Conservation (phyloP, 2,329 filamentous ascomycete genomes). For the Arthrobotrys conoides region DNA sequence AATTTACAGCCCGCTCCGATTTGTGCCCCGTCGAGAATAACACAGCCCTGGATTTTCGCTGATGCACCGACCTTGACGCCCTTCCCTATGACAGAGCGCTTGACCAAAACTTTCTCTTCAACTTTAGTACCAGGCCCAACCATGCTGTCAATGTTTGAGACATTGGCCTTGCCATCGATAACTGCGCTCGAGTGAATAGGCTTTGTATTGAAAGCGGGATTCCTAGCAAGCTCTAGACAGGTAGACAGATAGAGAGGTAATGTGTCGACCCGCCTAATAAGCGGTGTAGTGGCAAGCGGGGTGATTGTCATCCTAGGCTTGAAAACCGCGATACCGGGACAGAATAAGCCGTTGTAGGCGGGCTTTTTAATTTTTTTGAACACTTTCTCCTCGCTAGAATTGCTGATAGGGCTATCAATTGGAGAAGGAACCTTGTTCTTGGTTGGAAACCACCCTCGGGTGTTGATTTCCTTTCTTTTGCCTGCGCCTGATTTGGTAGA, state of each 20-base stretch:
- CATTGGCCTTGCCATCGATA: slow-evolving; percentile 83
- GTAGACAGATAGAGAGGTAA: slow-evolving; percentile 83
- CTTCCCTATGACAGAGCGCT: slow-evolving; percentile 88
- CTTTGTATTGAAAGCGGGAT: slow-evolving; percentile 66
- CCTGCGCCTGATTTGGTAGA: slow-evolving; percentile 1
- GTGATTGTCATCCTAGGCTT: slow-evolving; percentile 58
- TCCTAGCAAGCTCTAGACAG: slow-evolving; percentile 84
- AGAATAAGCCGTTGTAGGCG: slow-evolving; percentile 46
- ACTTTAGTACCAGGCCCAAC: slow-evolving; percentile 91
- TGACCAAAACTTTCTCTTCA: slow-evolving; percentile 90
- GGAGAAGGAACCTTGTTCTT: slow-evolving; percentile 29
- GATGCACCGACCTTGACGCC: slow-evolving; percentile 88
- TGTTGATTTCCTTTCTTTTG: slow-evolving; percentile 57
- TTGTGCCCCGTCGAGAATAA: slow-evolving; percentile 92
- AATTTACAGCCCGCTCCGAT: slow-evolving; percentile 87
- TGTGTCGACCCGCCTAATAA: slow-evolving; percentile 91
- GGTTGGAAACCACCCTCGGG: slow-evolving; percentile 57
- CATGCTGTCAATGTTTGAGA: slow-evolving; percentile 84
- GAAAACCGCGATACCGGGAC: slow-evolving; percentile 47
- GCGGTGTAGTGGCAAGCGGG: slow-evolving; percentile 70
- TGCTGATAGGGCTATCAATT: slow-evolving; percentile 29
- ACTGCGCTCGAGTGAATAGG: slow-evolving; percentile 67
- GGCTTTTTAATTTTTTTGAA: slow-evolving; percentile 53
- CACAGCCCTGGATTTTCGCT: slow-evolving; percentile 86
- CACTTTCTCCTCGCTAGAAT: slow-evolving; percentile 29